Conservation (phyloP, 2,329 filamentous ascomycete genomes). For the Orbilia blumenaviensis region DNA sequence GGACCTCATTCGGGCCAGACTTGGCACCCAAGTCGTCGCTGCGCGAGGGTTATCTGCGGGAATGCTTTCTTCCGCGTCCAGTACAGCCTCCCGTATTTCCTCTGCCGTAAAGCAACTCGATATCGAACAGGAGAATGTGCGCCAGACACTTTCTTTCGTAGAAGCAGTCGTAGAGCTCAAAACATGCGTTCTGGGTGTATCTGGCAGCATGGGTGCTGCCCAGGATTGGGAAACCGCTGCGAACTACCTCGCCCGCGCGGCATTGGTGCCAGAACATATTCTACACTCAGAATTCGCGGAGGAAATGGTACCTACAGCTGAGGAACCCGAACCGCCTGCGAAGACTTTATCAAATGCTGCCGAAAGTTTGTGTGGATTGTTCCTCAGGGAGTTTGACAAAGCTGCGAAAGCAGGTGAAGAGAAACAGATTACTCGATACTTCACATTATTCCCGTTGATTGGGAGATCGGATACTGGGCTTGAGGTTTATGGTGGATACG, state of each 20-base stretch:
- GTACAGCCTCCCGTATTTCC: conserved; percentile 85
- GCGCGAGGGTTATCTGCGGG: conserved; percentile 84
- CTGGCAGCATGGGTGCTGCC: conserved; percentile 94
- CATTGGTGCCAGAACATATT: conserved; percentile 80
- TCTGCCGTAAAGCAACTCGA: conserved; percentile 87
- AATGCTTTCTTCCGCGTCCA: conserved; percentile 86
- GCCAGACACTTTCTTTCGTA: conserved; percentile 87
- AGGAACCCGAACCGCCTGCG: conserved; percentile 90
- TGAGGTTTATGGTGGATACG: conserved; percentile 94
- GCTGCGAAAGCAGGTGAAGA: conserved; percentile 88
- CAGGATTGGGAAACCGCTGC: conserved; percentile 99
- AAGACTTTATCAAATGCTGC: conserved; percentile 86
- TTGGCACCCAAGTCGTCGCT: conserved; percentile 85
- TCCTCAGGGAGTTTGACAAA: conserved; percentile 93
- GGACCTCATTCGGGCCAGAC: conserved; percentile 85
- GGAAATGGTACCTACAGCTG: conserved; percentile 90
- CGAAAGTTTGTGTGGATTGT: conserved; percentile 87
- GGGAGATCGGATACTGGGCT: conserved; percentile 86
- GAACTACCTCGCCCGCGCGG: conserved; percentile 83
- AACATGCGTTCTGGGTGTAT: conserved; percentile 91
- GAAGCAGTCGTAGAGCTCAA: conserved; percentile 97
- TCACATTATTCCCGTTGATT: conserved; percentile 96
- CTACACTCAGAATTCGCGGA: conserved; percentile 86
- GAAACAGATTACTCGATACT: conserved; percentile 90
- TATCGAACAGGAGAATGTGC: conserved; percentile 88